Evolutionary conservation across 2,329 filamentous ascomycete genomes (phyloP).

Genomic region (Lasiodiplodia citricola): DNA sequence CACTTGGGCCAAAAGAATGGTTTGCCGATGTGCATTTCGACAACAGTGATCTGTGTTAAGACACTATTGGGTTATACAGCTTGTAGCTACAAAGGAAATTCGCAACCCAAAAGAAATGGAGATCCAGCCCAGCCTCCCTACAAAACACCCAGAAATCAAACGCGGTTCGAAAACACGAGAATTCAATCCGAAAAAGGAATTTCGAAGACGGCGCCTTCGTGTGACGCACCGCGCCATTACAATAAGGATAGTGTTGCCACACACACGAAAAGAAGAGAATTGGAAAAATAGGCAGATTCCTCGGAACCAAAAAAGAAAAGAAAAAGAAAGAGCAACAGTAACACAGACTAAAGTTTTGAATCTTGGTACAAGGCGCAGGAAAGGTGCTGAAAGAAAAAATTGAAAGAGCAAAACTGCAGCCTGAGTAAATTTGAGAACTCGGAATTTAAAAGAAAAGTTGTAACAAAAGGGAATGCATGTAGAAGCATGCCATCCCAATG

Average conservation of each 20-base stretch:
- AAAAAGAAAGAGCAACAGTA: neutral
- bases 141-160: slow-evolving; percentile 15
- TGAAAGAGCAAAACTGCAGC: slow-evolving; percentile 11
- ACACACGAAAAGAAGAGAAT: neutral
- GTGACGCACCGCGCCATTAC: slow-evolving; percentile 21
- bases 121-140: slow-evolving; percentile 17
- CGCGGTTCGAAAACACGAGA: neutral
- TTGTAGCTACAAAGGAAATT: slow-evolving; percentile 23
- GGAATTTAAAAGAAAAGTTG: neutral
- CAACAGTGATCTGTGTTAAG: slow-evolving; percentile 19
- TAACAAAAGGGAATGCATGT: neutral
- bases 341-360: slow-evolving; percentile 6
- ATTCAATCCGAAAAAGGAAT: slow-evolving; percentile 6
- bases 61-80: slow-evolving; percentile 23
- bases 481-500: neutral
- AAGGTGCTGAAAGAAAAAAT: slow-evolving; percentile 3
- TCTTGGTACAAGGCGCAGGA: slow-evolving; percentile 23
- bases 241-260: slow-evolving; percentile 8
- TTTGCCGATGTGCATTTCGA: slow-evolving; percentile 1
- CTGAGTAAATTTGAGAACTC: neutral
- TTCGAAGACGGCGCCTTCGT: neutral
- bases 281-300: neutral
- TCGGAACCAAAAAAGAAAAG: neutral
- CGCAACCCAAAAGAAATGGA: slow-evolving; percentile 3
- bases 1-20: neutral